Percentiles rank a stretch among this genome's conserved stretches.
Conservation (phyloP, 2,329 filamentous ascomycete genomes). For the Zymoseptoria brevis region DNA sequence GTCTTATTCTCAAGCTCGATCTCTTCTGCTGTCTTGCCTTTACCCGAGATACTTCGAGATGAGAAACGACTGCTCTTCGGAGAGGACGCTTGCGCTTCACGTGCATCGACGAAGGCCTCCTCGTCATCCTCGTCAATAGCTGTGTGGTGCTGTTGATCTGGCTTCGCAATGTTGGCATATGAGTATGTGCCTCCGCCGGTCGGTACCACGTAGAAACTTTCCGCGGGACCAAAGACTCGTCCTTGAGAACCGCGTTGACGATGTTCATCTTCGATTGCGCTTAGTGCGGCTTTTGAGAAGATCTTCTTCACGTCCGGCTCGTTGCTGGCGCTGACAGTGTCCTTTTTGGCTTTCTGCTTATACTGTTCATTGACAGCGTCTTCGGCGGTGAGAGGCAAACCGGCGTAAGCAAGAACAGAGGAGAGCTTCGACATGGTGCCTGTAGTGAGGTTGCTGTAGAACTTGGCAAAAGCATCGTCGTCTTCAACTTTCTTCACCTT, state of each 20-base stretch:
- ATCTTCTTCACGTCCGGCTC: conserved; percentile 69
- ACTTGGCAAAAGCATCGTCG: conserved; percentile 71
- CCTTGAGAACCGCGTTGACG: conserved; percentile 42
- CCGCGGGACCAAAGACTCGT: conserved; percentile 44
- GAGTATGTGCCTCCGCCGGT: conserved; percentile 84
- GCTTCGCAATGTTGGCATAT: conserved; percentile 70
- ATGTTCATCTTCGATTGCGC: conserved; percentile 62
- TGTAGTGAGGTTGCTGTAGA: conserved; percentile 79
- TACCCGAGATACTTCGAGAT: conserved; percentile 28
- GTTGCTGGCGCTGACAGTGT: conserved; percentile 24
- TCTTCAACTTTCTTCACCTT: conserved; percentile 19
- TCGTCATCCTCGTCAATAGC: conserved; percentile 49
- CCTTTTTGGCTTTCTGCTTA: conserved; percentile 23
- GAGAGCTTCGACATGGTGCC: conserved; percentile 82
- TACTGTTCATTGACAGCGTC: conserved; percentile 22
- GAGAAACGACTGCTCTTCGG: conserved; percentile 34
- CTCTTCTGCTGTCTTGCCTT: conserved; percentile 71
- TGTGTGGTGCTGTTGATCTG: conserved; percentile 32
- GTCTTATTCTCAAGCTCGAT: conserved; percentile 80
- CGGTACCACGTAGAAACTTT: conserved; percentile 91
- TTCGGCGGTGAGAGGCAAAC: conserved; percentile 59
- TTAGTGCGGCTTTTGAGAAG: conserved; percentile 77
- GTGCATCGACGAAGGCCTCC: conserved; percentile 85
- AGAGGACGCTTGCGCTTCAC: conserved; percentile 50
- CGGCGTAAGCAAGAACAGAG: conserved; percentile 85